phyloP scores from a whole-genome alignment of 306 rosid species.

The Corylus avellana region DNA sequence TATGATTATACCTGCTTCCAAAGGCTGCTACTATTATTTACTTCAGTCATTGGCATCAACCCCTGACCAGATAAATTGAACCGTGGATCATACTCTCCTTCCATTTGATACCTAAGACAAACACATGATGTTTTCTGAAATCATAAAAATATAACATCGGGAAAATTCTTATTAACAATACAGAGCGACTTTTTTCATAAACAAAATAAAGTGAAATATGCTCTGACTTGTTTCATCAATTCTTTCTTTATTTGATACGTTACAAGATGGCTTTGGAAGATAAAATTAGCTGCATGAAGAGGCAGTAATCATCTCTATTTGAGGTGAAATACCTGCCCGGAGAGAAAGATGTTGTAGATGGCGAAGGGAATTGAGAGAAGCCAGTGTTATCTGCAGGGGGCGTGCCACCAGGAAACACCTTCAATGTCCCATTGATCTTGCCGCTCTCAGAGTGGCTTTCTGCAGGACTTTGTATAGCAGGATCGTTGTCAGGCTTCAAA shows the following conservation, averaged over 20 bases:
- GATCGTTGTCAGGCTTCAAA: slow-evolving; percentile 37
- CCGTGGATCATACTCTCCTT: slow-evolving; percentile 59
- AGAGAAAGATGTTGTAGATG: slow-evolving; percentile 60
- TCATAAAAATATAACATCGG: not conserved
- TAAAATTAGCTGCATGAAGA: slow-evolving; percentile 1
- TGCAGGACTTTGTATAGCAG: slow-evolving; percentile 33
- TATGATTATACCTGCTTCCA: slow-evolving; percentile 72
- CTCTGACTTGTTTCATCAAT: not conserved
- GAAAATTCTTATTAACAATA: not conserved
- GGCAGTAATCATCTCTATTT: slow-evolving; percentile 20
- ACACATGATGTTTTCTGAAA: slow-evolving; percentile 26
- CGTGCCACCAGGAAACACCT: slow-evolving; percentile 45
- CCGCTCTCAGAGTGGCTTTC: slow-evolving; percentile 37
- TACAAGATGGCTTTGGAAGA: slow-evolving; percentile 20
- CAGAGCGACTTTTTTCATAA: not conserved
- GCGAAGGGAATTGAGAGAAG: slow-evolving; percentile 53
- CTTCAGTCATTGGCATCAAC: slow-evolving; percentile 60
- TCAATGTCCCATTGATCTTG: slow-evolving; percentile 52
- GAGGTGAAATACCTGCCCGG: slow-evolving; percentile 56
- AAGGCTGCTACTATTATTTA: slow-evolving; percentile 53
- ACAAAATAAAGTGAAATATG: not conserved
- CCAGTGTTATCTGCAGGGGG: slow-evolving; percentile 47
- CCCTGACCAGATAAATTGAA: slow-evolving; percentile 58
- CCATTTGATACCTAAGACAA: slow-evolving; percentile 55
- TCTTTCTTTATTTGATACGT: slow-evolving; percentile 15